These are phyloP conservation scores for Pythium aquatile DNA, from an alignment of 352 stramenopile species.

Conservation along the genomic window DNA sequence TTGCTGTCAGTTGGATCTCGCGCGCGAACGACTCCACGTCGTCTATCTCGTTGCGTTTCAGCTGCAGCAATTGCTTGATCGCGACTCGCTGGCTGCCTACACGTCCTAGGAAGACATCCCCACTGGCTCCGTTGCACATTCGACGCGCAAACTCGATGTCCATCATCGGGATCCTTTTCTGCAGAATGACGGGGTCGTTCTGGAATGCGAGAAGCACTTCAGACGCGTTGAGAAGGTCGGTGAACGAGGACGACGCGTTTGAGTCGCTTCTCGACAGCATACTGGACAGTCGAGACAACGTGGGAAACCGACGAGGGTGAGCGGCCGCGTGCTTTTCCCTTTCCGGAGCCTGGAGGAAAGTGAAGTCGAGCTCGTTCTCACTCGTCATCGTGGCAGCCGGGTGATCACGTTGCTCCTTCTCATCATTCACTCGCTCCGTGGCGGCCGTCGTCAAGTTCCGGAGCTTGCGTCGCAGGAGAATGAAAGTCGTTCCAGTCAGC, in stretches of 20 bases:
- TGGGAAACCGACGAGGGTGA: background rate
- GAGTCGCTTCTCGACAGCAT: conserved; percentile 5
- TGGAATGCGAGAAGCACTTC: conserved; percentile 50
- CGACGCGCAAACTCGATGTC: conserved; percentile 43
- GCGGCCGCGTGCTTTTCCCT: background rate
- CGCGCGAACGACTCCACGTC: conserved; percentile 54
- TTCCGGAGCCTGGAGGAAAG: conserved; percentile 4
- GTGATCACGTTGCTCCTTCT: conserved; percentile 6
- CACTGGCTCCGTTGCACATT: conserved; percentile 35
- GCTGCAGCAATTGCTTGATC: conserved; percentile 43
- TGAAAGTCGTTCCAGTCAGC: conserved; percentile 1
- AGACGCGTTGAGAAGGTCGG: conserved; percentile 45
- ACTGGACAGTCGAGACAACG: conserved; percentile 1
- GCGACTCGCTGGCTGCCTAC: conserved; percentile 37
- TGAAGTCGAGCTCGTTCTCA: conserved; percentile 12
- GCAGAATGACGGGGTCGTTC: conserved; percentile 40
- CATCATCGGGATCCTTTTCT: conserved; percentile 51
- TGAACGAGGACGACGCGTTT: conserved; percentile 33
- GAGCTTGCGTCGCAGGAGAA: conserved; percentile 6
- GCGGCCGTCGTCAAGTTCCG: background rate
- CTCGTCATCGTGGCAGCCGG: conserved; percentile 5
- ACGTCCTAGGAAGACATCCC: conserved; percentile 44
- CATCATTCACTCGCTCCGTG: background rate
- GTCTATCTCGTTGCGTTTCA: conserved; percentile 39
- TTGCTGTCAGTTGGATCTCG: conserved; percentile 56